Evolutionary conservation across 192 early-diverging fungal genomes (phyloP).

Genomic region (Umbelopsis ramanniana): DNA sequence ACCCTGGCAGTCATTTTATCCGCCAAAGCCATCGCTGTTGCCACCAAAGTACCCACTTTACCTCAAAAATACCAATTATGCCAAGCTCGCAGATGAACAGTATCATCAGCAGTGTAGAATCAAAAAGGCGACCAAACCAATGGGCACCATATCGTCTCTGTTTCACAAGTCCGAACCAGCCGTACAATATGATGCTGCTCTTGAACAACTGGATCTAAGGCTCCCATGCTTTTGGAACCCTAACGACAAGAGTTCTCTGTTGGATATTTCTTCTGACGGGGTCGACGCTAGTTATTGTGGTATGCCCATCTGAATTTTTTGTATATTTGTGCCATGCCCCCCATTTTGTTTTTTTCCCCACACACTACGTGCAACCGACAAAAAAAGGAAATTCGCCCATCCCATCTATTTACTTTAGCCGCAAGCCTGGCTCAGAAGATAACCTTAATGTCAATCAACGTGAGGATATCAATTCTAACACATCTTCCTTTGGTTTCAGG

Average conservation of each 20-base stretch:
- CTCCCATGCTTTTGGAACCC: conserved; percentile 65
- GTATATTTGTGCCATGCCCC: background rate
- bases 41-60: conserved; percentile 36
- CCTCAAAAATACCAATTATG: conserved; percentile 34
- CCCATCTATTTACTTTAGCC: background rate
- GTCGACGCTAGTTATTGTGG: conserved; percentile 57
- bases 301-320: conserved; percentile 8
- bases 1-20: conserved; percentile 4
- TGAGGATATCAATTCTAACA: conserved; percentile 9
- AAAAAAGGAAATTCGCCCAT: conserved; percentile 16
- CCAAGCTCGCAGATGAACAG: conserved; percentile 25
- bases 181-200: conserved; percentile 1
- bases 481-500: conserved; percentile 13
- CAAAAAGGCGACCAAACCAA: background rate
- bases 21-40: conserved; percentile 17
- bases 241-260: conserved; percentile 57
- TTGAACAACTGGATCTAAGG: conserved; percentile 26
- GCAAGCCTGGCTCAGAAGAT: background rate
- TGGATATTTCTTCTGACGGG: conserved; percentile 47
- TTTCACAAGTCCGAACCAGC: conserved; percentile 5
- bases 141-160: background rate
- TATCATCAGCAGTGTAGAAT: conserved; percentile 26
- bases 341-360: conserved; percentile 7
- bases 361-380: conserved; percentile 7
- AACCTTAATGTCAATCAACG: background rate